Conservation (phyloP, 139 green algal genomes). For the Monoraphidium neglectum region DNA sequence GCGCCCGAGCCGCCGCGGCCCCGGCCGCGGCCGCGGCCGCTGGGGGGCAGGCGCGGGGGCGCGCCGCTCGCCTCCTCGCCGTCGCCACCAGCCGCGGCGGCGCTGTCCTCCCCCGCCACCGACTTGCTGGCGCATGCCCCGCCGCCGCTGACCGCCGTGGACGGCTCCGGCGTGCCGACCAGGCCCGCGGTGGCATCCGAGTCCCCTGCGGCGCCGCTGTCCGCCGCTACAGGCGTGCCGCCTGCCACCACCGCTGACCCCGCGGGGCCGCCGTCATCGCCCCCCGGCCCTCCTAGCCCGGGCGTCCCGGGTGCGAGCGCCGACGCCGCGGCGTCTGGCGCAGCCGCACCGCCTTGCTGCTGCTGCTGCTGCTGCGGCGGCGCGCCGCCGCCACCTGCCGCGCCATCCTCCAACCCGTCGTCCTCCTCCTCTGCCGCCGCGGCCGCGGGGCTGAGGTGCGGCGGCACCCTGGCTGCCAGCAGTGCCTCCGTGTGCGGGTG, state of each 20-base stretch:
- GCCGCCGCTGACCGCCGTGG: not conserved
- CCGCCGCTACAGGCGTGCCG: not conserved
- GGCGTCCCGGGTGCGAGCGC: too few relatives aligned
- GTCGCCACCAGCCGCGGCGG: not conserved
- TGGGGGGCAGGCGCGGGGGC: not conserved
- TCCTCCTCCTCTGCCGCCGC: constrained; percentile 13
- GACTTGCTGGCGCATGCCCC: not conserved
- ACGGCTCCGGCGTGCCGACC: not conserved
- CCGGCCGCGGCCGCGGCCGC: not conserved
- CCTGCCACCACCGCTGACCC: not conserved
- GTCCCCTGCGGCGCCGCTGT: not conserved
- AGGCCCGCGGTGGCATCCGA: not conserved
- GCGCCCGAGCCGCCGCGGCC: not conserved
- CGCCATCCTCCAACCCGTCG: not conserved
- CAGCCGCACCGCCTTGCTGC: not conserved
- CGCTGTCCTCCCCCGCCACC: not conserved
- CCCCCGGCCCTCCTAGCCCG: too few relatives aligned
- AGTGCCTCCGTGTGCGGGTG: constrained; percentile 67
- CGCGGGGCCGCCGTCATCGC: not conserved
- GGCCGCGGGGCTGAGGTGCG: constrained; percentile 12
- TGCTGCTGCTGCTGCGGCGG: not conserved
- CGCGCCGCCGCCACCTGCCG: not conserved
- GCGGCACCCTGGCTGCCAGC: constrained; percentile 36
- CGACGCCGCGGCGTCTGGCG: not conserved
- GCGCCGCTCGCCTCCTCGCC: not conserved